Conservation (phyloP, 2,329 filamentous ascomycete species). For the Cladobotryum mycophilum region DNA sequence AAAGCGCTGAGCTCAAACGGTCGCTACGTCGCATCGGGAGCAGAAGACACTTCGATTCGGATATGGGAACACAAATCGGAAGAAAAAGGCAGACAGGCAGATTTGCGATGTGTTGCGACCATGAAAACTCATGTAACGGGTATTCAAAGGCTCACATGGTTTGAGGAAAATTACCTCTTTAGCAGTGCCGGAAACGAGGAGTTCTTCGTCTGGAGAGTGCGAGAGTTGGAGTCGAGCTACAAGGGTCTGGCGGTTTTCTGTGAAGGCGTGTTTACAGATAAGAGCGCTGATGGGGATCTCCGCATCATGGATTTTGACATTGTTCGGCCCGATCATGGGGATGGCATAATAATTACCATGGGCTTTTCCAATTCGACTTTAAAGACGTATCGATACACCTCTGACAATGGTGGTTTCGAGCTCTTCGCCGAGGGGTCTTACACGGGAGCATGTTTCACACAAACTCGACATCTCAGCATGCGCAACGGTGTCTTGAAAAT, state of each 20-base stretch:
- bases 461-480: constrained; percentile 42
- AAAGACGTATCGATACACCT: constrained; percentile 50
- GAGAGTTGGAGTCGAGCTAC: constrained; percentile 43
- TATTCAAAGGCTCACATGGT: constrained; percentile 75
- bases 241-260: constrained; percentile 49
- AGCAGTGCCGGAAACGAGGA: constrained; percentile 86
- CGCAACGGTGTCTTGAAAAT: constrained; percentile 31
- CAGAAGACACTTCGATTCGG: constrained; percentile 68
- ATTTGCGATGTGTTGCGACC: constrained; percentile 50
- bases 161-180: constrained; percentile 65
- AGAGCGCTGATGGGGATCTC: constrained; percentile 55
- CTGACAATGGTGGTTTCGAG: constrained; percentile 33
- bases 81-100: constrained; percentile 9
- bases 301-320: constrained; percentile 77
- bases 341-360: constrained; percentile 57
- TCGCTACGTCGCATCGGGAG: constrained; percentile 56
- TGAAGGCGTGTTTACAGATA: constrained; percentile 48
- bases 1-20: constrained; percentile 41
- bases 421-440: constrained; percentile 52
- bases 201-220: constrained; percentile 75
- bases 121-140: constrained; percentile 76
- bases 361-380: constrained; percentile 80
- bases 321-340: constrained; percentile 15
- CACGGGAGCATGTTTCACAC: constrained; percentile 70
- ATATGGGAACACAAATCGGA: constrained; percentile 51